phyloP scores from a whole-genome alignment of 495 filamentous ascomycete species.

The Thozetella sp. region DNA sequence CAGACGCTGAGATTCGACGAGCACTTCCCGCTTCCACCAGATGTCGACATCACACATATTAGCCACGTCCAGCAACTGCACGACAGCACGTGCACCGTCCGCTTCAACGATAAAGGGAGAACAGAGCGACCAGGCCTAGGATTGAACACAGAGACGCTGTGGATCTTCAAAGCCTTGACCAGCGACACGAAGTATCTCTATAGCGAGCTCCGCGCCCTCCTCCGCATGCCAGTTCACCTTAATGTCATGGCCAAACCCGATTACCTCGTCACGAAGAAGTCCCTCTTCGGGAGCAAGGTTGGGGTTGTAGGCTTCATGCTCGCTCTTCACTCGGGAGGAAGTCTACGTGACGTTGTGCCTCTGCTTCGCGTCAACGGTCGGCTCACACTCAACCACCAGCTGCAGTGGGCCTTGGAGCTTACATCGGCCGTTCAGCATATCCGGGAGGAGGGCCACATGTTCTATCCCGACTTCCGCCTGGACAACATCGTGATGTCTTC shows the following conservation, averaged over 20 bases:
- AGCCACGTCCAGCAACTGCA: constrained; percentile 40
- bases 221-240: constrained; percentile 38
- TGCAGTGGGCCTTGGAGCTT: constrained; percentile 47
- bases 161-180: constrained; percentile 50
- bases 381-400: constrained; percentile 30
- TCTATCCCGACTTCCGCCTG: constrained; percentile 50
- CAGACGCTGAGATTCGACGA: constrained; percentile 24
- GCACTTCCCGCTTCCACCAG: constrained; percentile 23
- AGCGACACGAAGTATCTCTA: constrained; percentile 50
- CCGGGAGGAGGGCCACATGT: constrained; percentile 31
- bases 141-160: constrained; percentile 17
- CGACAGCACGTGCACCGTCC: constrained; percentile 47
- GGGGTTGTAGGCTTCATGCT: constrained; percentile 48
- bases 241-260: constrained; percentile 41
- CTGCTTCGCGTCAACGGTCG: constrained; percentile 36
- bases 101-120: constrained; percentile 15
- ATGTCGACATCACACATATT: constrained; percentile 38
- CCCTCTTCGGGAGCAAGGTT: constrained; percentile 44
- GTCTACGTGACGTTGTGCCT: constrained; percentile 42
- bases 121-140: neutral
- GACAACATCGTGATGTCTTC: constrained; percentile 49
- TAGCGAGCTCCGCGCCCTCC: constrained; percentile 45
- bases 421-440: constrained; percentile 40
- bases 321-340: constrained; percentile 38
- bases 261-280: constrained; percentile 45